Evolutionary conservation across 345 rosid species (phyloP).

Genomic region (Heritiera littoralis): DNA sequence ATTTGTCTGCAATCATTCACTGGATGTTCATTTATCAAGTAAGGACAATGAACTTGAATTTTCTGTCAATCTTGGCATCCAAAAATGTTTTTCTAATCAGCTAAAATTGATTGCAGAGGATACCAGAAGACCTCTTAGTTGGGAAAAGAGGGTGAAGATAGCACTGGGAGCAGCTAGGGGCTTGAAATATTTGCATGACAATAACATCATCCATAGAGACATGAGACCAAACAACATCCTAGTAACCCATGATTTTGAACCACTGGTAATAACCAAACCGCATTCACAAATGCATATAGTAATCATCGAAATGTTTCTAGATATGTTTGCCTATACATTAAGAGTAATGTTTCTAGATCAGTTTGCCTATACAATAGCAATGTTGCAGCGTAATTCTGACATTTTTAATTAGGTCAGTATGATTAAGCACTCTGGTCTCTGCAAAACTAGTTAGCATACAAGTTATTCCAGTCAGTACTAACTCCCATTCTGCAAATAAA

Average conservation of each 20-base stretch:
- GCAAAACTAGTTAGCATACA: background rate
- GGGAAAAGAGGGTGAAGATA: slow-evolving; percentile 65
- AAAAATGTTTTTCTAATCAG: background rate
- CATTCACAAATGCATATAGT: background rate
- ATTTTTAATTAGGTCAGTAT: too few species aligned
- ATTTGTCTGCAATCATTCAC: slow-evolving; percentile 58
- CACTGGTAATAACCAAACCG: slow-evolving; percentile 44
- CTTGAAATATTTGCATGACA: slow-evolving; percentile 54
- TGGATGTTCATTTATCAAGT: slow-evolving; percentile 67
- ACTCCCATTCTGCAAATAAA: background rate
- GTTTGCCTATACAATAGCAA: too few species aligned
- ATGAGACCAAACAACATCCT: slow-evolving; percentile 76
- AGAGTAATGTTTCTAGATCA: too few species aligned
- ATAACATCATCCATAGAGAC: slow-evolving; percentile 63
- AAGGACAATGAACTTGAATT: slow-evolving; percentile 23
- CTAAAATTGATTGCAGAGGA: slow-evolving; percentile 42
- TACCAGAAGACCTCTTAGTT: slow-evolving; percentile 40
- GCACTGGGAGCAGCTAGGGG: slow-evolving; percentile 61
- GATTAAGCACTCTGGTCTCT: slow-evolving; percentile 18
- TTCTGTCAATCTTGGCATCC: slow-evolving; percentile 21
- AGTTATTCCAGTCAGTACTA: background rate
- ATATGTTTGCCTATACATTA: too few species aligned
- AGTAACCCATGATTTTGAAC: slow-evolving; percentile 57
- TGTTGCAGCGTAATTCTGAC: too few species aligned
- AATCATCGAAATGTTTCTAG: too few species aligned